Base-by-base conservation (phyloP, 352 stramenopile genomes). In the Globisporangium emineosum region DNA sequence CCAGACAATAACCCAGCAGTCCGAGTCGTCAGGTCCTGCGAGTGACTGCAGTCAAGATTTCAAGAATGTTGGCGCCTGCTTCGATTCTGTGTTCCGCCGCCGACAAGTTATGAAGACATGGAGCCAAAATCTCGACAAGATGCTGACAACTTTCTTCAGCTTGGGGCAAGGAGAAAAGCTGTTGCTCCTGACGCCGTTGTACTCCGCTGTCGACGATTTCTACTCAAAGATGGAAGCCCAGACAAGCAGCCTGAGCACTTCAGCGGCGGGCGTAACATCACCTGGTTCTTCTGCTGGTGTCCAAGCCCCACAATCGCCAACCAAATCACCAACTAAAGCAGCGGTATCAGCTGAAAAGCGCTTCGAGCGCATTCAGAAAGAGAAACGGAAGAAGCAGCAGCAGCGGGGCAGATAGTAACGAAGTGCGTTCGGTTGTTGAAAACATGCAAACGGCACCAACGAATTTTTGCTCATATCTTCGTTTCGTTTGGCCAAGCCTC, bases 341-440 rank as follows among this genome's bases (percentile, higher is more conserved):
- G 25, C 27, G 6, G 29, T 8, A 30, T 21, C 57, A 25, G 53
- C 60, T 13, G 47, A 64, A 32, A 68, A 67, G 33, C 60, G 60
- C 5, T 15, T 68, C 30, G 65, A 68, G 52, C 65, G 65, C 27
- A 59, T 71, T 32, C 65, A 71, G 43, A 63, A 67, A 25, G 65
- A 68, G 52, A 71, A 69, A 47, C 57, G 54, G 17, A 63, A 51
- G 25, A 45, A 54, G 21, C 54, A 32, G 29, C 29, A 53, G 37
- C 57, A 54, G 33, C 49, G 50, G 2, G 19, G 43, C 3, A 59
- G 54, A 25, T 30, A 60, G 37, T 13, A 55, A 25, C 27, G 7
- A 62, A 40, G n/a, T n/a, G n/a, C n/a, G n/a, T n/a, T n/a, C n/a
- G n/a, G n/a, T n/a, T n/a, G n/a, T n/a, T n/a, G n/a, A n/a, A n/a